Conservation (phyloP, 2,329 filamentous ascomycete species). For the Tolypocladium guangdongense region DNA sequence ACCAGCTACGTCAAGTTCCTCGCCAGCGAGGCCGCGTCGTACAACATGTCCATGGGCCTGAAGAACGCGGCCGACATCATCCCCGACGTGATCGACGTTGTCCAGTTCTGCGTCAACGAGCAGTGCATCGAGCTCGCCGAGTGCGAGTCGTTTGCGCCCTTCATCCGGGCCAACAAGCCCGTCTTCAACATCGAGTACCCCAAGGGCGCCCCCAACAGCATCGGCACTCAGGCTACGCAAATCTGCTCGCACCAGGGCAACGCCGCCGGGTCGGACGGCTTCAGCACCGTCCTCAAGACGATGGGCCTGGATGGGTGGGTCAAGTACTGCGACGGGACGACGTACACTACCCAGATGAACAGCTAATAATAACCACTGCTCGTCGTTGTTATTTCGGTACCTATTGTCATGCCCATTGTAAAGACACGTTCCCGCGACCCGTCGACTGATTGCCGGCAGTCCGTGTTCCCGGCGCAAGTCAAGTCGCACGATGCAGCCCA, state of each 20-base stretch:
- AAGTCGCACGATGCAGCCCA: neutral
- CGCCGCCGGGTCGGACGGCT: constrained; percentile 32
- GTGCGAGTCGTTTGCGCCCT: constrained; percentile 45
- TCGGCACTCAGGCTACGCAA: constrained; percentile 19
- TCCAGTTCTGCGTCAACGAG: constrained; percentile 61
- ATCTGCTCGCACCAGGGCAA: constrained; percentile 31
- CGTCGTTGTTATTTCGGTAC: neutral
- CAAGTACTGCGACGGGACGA: constrained; percentile 36
- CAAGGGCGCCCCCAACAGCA: constrained; percentile 29
- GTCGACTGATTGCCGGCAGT: neutral
- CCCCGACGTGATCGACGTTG: constrained; percentile 28
- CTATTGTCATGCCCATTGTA: neutral
- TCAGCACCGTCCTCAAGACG: constrained; percentile 57
- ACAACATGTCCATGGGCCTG: constrained; percentile 51
- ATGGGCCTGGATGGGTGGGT: constrained; percentile 54
- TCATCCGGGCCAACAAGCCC: constrained; percentile 50
- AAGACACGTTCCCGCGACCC: no score
- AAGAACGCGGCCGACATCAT: constrained; percentile 60
- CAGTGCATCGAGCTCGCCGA: constrained; percentile 52
- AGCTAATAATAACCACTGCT: neutral
- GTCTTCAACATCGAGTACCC: constrained; percentile 69
- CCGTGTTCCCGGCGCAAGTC: neutral
- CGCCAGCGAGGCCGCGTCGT: constrained; percentile 37
- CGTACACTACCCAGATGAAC: constrained; percentile 12
- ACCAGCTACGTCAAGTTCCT: constrained; percentile 51